A percentile compares a stretch with the other conserved stretches of the same genome.
Evolutionary conservation across 2,329 filamentous ascomycete genomes (phyloP).

Genomic region (Ophiostoma angusticollis): DNA sequence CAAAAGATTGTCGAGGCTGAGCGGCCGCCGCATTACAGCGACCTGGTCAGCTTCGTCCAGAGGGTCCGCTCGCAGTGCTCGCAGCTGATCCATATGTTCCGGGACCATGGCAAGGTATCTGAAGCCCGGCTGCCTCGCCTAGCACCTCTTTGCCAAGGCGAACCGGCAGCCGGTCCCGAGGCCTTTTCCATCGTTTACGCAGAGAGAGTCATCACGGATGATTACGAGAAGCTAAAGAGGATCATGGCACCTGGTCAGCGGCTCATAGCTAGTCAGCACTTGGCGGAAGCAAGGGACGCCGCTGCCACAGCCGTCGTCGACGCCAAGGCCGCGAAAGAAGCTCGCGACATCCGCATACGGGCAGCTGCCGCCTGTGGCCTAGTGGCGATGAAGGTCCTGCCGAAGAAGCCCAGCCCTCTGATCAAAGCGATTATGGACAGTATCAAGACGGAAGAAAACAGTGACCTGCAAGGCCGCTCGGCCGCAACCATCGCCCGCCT

Average conservation of each 20-base stretch:
- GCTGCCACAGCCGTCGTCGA: slow-evolving; percentile 64
- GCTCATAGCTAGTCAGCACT: slow-evolving; percentile 65
- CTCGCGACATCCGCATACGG: slow-evolving; percentile 73
- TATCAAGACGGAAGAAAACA: slow-evolving; percentile 86
- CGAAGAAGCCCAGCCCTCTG: slow-evolving; percentile 83
- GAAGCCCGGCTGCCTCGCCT: slow-evolving; percentile 63
- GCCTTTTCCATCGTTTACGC: slow-evolving; percentile 83
- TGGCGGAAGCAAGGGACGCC: slow-evolving; percentile 63
- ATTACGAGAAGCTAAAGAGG: slow-evolving; percentile 82
- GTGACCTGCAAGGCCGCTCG: slow-evolving; percentile 75
- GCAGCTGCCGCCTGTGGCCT: slow-evolving; percentile 78
- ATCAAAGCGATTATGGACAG: slow-evolving; percentile 99
- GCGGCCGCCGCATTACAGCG: slow-evolving; percentile 70
- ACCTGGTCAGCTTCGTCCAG: slow-evolving; percentile 81
- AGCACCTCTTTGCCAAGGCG: slow-evolving; percentile 86
- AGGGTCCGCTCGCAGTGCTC: slow-evolving; percentile 85
- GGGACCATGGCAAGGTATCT: slow-evolving; percentile 75
- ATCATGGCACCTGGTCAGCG: slow-evolving; percentile 78
- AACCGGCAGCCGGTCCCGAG: slow-evolving; percentile 78
- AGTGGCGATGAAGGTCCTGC: slow-evolving; percentile 73
- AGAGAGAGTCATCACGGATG: slow-evolving; percentile 72
- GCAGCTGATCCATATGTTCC: slow-evolving; percentile 79
- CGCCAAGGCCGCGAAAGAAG: slow-evolving; percentile 63
- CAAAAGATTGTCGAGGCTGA: slow-evolving; percentile 69
- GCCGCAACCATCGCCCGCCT: slow-evolving; percentile 73